Conservation (phyloP, 2,329 filamentous ascomycete species). For the Neophaeococcomyces mojaviensis region DNA sequence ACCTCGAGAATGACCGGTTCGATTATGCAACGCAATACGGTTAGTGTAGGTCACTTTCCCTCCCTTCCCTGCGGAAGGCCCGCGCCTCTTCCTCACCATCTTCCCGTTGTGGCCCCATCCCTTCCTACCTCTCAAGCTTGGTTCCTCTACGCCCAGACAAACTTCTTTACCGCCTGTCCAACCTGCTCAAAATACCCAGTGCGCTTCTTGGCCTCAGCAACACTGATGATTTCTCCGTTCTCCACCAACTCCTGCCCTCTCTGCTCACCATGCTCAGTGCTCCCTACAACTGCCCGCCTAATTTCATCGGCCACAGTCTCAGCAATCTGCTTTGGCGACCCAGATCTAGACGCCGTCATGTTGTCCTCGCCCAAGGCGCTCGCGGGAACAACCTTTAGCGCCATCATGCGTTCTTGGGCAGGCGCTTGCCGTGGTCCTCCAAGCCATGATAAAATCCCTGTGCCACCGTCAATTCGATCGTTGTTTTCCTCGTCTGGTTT, state of each 20-base stretch:
- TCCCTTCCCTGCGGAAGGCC: no score
- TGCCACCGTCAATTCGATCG: constrained; percentile 26
- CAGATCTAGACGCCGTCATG: background rate
- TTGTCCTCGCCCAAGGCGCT: constrained; percentile 5
- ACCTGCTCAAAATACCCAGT: constrained; percentile 81
- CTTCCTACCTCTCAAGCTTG: background rate
- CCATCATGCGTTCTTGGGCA: constrained; percentile 28
- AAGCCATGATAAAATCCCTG: constrained; percentile 36
- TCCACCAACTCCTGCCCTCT: constrained; percentile 36
- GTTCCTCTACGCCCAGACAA: constrained; percentile 64
- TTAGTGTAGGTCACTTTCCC: no score
- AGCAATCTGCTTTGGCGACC: constrained; percentile 32
- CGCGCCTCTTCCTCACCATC: no score
- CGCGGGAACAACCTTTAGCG: constrained; percentile 36
- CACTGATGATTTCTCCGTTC: constrained; percentile 66
- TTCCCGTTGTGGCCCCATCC: background rate
- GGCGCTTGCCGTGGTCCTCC: constrained; percentile 23
- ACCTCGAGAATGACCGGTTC: no score
- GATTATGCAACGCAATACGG: no score
- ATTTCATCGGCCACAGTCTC: constrained; percentile 67
- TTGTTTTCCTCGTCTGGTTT: constrained; percentile 26
- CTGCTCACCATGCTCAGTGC: constrained; percentile 25
- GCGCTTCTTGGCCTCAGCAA: constrained; percentile 77
- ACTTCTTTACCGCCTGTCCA: constrained; percentile 83
- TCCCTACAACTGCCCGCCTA: constrained; percentile 53